Evolutionary conservation across 2,329 filamentous ascomycete genomes (phyloP).

Genomic region (Xylariaceae sp.): DNA sequence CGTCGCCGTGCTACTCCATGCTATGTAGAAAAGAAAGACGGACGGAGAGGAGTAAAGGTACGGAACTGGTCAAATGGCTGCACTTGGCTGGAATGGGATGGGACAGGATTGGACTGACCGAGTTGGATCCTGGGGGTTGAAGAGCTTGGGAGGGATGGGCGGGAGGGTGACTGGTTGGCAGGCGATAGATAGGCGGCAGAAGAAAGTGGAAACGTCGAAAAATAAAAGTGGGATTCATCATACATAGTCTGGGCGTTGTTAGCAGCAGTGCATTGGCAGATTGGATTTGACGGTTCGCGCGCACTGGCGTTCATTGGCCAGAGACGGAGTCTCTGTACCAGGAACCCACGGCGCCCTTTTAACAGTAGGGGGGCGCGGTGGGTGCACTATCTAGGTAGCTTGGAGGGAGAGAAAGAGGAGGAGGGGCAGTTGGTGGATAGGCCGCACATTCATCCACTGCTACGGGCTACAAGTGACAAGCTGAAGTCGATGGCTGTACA

Average conservation of each 20-base stretch:
- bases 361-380: too few relatives aligned
- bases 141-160: neutral
- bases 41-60: constrained; percentile 20
- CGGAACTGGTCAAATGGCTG: constrained; percentile 20
- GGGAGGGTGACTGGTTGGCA: constrained; percentile 23
- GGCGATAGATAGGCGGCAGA: constrained; percentile 19
- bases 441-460: too few relatives aligned
- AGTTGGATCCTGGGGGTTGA: constrained; percentile 21
- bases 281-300: constrained; percentile 8
- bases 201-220: constrained; percentile 23
- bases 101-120: constrained; percentile 24
- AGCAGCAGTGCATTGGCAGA: constrained; percentile 11
- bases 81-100: constrained; percentile 22
- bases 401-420: too few relatives aligned
- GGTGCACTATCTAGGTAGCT: too few relatives aligned
- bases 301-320: neutral
- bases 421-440: too few relatives aligned
- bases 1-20: constrained; percentile 17
- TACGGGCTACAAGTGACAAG: too few relatives aligned
- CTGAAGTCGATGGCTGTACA: too few relatives aligned
- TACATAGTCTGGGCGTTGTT: constrained; percentile 23
- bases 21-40: constrained; percentile 15
- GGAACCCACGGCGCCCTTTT: too few relatives aligned
- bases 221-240: constrained; percentile 20
- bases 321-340: neutral